Percentiles rank a stretch among this genome's conserved stretches.
Conservation (phyloP, 2,329 filamentous ascomycete genomes). For the Talaromyces albobiverticillius region DNA sequence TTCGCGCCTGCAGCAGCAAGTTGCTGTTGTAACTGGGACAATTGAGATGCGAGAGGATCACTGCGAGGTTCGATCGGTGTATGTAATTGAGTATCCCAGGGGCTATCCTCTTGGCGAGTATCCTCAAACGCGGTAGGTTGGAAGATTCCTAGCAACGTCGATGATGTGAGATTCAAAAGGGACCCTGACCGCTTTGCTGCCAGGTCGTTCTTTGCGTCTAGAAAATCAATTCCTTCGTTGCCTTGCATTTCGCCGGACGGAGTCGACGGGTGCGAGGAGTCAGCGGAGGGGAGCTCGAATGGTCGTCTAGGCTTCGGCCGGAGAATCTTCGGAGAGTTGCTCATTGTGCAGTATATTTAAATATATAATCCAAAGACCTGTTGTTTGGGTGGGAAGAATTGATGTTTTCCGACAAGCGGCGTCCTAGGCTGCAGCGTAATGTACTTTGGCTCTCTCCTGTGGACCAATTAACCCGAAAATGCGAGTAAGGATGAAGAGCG, state of each 20-base stretch:
- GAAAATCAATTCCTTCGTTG: conserved; percentile 26
- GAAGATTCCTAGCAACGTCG: conserved; percentile 91
- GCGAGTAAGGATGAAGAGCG: no score
- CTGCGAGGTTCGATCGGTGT: conserved; percentile 17
- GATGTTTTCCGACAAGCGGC: no score
- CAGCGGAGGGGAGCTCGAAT: conserved; percentile 58
- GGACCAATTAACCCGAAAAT: no score
- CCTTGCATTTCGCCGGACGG: conserved; percentile 35
- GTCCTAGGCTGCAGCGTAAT: no score
- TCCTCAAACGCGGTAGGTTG: conserved; percentile 59
- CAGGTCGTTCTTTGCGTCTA: conserved; percentile 31
- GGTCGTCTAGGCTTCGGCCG: conserved; percentile 70
- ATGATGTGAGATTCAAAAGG: conserved; percentile 80
- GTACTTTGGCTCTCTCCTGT: no score
- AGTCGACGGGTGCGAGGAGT: conserved; percentile 42
- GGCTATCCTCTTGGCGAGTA: conserved; percentile 62
- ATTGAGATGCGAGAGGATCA: conserved; percentile 16
- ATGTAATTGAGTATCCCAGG: conserved; percentile 75
- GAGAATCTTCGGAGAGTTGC: conserved; percentile 53
- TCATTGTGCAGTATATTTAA: conserved; percentile 22
- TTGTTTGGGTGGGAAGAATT: not conserved
- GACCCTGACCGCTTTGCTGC: conserved; percentile 68
- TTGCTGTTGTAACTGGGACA: conserved; percentile 16
- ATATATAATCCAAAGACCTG: not conserved
- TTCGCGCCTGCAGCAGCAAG: not conserved